A percentile compares a stretch with the other conserved stretches of the same genome.
Evolutionary conservation across 2,329 filamentous ascomycete genomes (phyloP).

Genomic region (Phaeosphaeriaceae sp.): DNA sequence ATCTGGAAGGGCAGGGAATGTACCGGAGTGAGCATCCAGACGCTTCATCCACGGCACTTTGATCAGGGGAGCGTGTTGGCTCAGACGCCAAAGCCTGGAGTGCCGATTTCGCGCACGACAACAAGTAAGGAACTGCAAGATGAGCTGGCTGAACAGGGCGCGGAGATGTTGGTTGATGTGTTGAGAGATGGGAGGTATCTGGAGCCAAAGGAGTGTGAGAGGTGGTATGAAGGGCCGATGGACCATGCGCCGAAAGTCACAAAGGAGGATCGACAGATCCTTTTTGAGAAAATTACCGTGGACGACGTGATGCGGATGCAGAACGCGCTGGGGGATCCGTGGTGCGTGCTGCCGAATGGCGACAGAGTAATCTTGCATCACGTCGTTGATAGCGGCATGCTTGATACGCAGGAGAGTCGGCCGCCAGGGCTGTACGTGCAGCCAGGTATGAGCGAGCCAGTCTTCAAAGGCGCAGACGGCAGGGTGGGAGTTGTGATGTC

Average conservation of each 20-base stretch:
- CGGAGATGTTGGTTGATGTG: conserved; percentile 71
- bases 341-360: conserved; percentile 57
- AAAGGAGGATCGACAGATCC: conserved; percentile 67
- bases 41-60: conserved; percentile 76
- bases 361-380: conserved; percentile 36
- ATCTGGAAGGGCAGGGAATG: conserved; percentile 66
- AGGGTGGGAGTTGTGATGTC: conserved; percentile 1
- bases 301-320: conserved; percentile 63
- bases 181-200: conserved; percentile 71
- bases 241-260: conserved; percentile 76
- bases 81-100: conserved; percentile 65
- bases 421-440: conserved; percentile 14
- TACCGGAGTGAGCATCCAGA: conserved; percentile 87
- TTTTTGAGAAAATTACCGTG: conserved; percentile 64
- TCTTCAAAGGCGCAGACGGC: conserved; percentile 14
- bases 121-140: conserved; percentile 60
- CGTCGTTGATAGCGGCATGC: conserved; percentile 1
- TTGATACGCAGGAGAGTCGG: not conserved
- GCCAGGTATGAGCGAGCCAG: not conserved
- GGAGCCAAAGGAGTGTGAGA: conserved; percentile 59
- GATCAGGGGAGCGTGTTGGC: conserved; percentile 79
- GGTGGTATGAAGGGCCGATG: conserved; percentile 33
- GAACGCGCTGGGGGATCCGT: conserved; percentile 70
- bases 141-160: conserved; percentile 68
- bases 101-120: conserved; percentile 58